Evolutionary conservation across 768 basidiomycete species (phyloP).

Genomic region (Suillus spraguei): DNA sequence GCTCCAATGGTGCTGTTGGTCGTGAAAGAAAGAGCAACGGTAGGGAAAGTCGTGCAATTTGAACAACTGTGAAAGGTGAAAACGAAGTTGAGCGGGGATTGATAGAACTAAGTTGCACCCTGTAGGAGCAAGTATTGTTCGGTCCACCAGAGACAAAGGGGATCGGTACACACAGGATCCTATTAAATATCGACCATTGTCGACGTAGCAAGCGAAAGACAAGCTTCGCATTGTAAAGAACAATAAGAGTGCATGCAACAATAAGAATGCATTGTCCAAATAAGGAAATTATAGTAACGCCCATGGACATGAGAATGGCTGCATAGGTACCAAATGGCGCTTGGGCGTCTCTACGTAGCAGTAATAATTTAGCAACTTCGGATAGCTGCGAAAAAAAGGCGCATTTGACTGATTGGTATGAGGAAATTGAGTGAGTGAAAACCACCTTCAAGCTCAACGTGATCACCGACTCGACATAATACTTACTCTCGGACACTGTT

Average conservation of each 20-base stretch:
- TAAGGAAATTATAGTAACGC: slow-evolving; percentile 24
- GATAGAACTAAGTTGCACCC: slow-evolving; percentile 13
- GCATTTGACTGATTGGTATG: not conserved
- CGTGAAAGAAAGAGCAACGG: slow-evolving; percentile 18
- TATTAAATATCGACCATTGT: slow-evolving; percentile 22
- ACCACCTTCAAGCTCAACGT: not conserved
- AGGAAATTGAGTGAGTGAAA: not conserved
- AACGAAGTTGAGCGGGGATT: not conserved
- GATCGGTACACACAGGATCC: not conserved
- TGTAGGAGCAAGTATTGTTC: slow-evolving; percentile 10
- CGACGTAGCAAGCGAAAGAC: slow-evolving; percentile 3
- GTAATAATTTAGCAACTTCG: not conserved
- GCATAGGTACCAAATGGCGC: not conserved
- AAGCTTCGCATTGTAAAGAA: slow-evolving; percentile 12
- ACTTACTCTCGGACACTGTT: not conserved
- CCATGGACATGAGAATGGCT: not conserved
- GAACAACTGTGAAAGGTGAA: slow-evolving; percentile 1
- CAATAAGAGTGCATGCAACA: slow-evolving; percentile 26
- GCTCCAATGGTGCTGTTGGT: slow-evolving; percentile 13
- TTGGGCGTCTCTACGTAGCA: not conserved
- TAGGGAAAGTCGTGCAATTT: not conserved
- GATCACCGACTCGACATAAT: not conserved
- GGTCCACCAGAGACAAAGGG: slow-evolving; percentile 27
- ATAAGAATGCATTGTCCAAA: slow-evolving; percentile 26
- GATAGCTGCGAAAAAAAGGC: not conserved